A percentile compares a stretch with the other conserved stretches of the same genome.
These are phyloP conservation scores for Pleurozium schreberi DNA, from an alignment of 225 moss, liverwort and hornwort species.

Conservation along the genomic window DNA sequence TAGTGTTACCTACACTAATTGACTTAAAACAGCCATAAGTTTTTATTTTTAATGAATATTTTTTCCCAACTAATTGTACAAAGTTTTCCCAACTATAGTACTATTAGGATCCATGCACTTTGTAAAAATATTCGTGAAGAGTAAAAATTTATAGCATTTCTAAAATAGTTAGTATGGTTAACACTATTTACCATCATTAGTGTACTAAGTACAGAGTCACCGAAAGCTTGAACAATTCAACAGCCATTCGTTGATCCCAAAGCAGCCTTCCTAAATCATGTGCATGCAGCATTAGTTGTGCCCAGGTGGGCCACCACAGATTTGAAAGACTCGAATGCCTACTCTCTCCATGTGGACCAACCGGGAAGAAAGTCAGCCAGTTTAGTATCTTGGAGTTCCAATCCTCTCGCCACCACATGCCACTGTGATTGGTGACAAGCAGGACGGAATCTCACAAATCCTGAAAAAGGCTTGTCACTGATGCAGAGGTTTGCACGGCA, in stretches of 20 bases:
- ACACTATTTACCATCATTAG: too few species aligned
- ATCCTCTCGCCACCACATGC: neutral
- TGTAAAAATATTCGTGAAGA: too few species aligned
- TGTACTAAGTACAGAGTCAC: neutral
- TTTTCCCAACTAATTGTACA: too few species aligned
- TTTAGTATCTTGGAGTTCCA: neutral
- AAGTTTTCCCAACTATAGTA: too few species aligned
- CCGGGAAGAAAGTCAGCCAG: neutral
- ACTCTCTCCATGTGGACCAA: neutral
- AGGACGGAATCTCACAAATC: neutral
- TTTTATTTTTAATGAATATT: too few species aligned
- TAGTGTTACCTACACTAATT: too few species aligned
- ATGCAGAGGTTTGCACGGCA: neutral
- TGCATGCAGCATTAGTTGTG: neutral
- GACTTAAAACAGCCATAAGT: too few species aligned
- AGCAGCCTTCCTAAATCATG: neutral
- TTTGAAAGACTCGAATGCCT: neutral
- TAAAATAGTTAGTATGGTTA: too few species aligned
- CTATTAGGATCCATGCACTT: too few species aligned
- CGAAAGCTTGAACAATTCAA: conserved; percentile 2
- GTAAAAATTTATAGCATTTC: too few species aligned
- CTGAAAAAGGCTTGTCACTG: neutral
- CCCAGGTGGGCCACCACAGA: neutral
- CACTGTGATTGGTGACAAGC: neutral
- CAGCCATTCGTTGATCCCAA: neutral